phyloP scores from a whole-genome alignment of 108 stramenopile species.

The Asterionellopsis glacialis region DNA sequence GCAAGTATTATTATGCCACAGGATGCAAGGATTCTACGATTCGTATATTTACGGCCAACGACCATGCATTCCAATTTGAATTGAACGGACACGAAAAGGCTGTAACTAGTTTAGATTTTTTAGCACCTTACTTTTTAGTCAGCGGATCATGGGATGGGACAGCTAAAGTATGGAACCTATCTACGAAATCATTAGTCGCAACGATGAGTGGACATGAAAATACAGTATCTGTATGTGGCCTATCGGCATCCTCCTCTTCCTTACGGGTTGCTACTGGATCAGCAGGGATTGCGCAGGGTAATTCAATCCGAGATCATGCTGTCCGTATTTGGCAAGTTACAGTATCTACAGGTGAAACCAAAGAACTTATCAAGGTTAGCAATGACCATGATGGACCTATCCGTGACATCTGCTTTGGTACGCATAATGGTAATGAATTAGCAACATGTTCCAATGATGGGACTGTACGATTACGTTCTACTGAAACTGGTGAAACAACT shows the following conservation, averaged over 20 bases:
- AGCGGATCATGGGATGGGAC: conserved; percentile 88
- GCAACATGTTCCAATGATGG: conserved; percentile 92
- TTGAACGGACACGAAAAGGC: conserved; percentile 78
- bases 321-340: conserved; percentile 66
- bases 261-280: conserved; percentile 60
- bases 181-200: conserved; percentile 30
- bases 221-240: conserved; percentile 66
- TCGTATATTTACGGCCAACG: conserved; percentile 51
- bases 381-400: conserved; percentile 85
- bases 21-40: conserved; percentile 79
- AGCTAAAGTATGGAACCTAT: conserved; percentile 75
- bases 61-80: conserved; percentile 32
- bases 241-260: conserved; percentile 25
- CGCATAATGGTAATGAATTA: conserved; percentile 30
- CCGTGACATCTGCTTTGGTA: conserved; percentile 41
- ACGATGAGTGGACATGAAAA: conserved; percentile 78
- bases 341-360: conserved; percentile 28
- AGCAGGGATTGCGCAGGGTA: conserved; percentile 74
- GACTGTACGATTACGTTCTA: conserved; percentile 82
- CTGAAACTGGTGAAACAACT: conserved; percentile 66
- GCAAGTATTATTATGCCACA: conserved; percentile 34
- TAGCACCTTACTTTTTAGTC: conserved; percentile 31
- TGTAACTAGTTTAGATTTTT: conserved; percentile 67
- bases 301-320: conserved; percentile 50
- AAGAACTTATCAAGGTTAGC: conserved; percentile 32